Base-by-base conservation (phyloP, 495 filamentous ascomycete species). In the Xylaria telfairii region DNA sequence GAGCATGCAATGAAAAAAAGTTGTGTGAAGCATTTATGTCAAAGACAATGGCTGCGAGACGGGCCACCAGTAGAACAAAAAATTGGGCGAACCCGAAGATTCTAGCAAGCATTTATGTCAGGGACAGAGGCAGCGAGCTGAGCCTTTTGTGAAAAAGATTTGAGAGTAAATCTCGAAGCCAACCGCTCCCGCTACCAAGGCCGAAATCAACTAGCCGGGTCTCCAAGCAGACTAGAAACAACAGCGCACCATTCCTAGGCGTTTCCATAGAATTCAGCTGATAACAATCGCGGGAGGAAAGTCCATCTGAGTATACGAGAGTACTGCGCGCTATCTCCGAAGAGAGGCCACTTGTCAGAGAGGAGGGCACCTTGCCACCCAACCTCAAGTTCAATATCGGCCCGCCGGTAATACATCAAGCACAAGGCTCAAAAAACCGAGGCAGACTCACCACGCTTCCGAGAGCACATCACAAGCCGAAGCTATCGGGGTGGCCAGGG, bases 241-340 rank as follows among this genome's bases (percentile, higher is more conserved):
- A 61, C 69, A 26, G 63, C 69, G 69, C 69, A 71, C 69, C 63
- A 51, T 60, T 62, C 63, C 62, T 67, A 49, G 69, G 44, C 49
- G 62, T 71, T 71, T 71, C 63, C 62, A 60, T 71, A 34, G n/a
- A 9, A 6, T 54, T 54, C 47, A 54, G 47, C 32, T 66, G 47
- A 66, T 26, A 24, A 15, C 17, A 17, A 41, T 54, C 64, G 13
- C 46, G 64, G 64, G 64, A 53, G 64, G 64, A 66, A n/a, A n/a
- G 9, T 53, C 46, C 34, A 41, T 39, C 64, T 47, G 30, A 53
- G 64, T 41, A 66, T 66, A 54, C 64, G 46, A 66, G 47, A 54
- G 47, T 32, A 53, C 46, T 53, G 46, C 64, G 19, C 47, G 34
- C n/a, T 66, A 17, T 53, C 47, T 54, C 47, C 64, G 46, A 51